Base-by-base conservation (phyloP, 2,329 filamentous ascomycete genomes). In the Colletotrichum chlorophyti region DNA sequence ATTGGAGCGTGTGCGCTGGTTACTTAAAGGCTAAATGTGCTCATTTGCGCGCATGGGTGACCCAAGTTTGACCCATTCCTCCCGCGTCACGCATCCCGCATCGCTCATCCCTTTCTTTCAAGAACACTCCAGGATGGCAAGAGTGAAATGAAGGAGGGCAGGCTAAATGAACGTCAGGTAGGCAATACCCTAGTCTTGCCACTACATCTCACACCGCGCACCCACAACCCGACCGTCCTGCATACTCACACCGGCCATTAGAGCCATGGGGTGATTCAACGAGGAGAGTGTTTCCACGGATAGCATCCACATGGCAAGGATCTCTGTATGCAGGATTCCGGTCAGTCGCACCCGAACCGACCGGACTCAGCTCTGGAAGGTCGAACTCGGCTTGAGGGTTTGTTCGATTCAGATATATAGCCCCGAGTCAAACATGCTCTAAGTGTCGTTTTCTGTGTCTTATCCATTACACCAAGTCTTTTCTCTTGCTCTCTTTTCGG, bases 161-260 rank as follows among this genome's bases (percentile, higher is more conserved):
- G 23, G 23, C 40, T n/a, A 58, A 58, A 58, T 58, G 40, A 58
- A 46, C 26, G 40, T 9, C 35, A 21, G 40, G 24, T 40, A 46
- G 37, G 48, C 40, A 45, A 34, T 32, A 46, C 46, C 47, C 53
- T n/a, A 24, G 53, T 58, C 26, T 34, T 26, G 23, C 40, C 26
- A 51, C 53, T 5, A 23, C 40, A 27, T 41, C 40, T 38, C 17
- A 15, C 24, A 15, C 31, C n/a, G 37, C 46, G 27, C 38, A 32
- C 24, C 41, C 42, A 14, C 32, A 47, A 17, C 34, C 41, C 24
- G 15, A 31, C n/a, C 8, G n/a, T 49, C 19, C 24, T 11, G 26
- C 35, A 26, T 23, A 3, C 34, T 46, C 50, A 19, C 32, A 19
- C 26, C 24, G 26, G 23, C 19, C 14, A 10, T 12, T 26, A n/a